Conservation (phyloP, 257 asterid genomes). For the Ajuga chamaepitys region DNA sequence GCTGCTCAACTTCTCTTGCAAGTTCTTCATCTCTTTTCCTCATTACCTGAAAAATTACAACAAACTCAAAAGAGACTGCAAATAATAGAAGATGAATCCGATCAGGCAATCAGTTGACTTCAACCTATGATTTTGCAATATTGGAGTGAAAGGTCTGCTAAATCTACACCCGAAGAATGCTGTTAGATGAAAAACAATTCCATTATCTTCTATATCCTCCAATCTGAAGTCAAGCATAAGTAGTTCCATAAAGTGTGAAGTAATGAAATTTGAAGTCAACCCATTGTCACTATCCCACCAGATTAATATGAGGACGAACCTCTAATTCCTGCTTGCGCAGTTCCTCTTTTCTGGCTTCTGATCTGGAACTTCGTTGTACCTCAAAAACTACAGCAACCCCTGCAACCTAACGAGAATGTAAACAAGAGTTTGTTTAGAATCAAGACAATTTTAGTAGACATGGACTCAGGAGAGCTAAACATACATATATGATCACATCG, state of each 20-base stretch:
- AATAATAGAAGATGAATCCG: background rate
- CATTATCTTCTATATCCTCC: background rate
- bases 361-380: conserved; percentile 73
- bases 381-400: conserved; percentile 64
- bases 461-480: background rate
- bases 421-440: background rate
- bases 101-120: background rate
- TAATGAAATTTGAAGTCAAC: background rate
- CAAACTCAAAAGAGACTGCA: background rate
- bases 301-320: conserved; percentile 29
- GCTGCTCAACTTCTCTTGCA: conserved; percentile 48
- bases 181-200: background rate
- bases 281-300: too few species aligned
- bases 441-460: background rate
- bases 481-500: background rate
- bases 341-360: conserved; percentile 92
- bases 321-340: conserved; percentile 51
- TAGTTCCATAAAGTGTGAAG: background rate
- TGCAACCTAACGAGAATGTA: conserved; percentile 48
- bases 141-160: background rate
- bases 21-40: conserved; percentile 55
- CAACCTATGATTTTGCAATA: background rate
- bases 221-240: background rate
- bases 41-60: conserved; percentile 31
- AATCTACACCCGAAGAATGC: background rate